Evolutionary conservation across 495 filamentous ascomycete species (phyloP), one percentile per base, ranked within the genome.

Genomic region (Penicillium cataractarum): DNA sequence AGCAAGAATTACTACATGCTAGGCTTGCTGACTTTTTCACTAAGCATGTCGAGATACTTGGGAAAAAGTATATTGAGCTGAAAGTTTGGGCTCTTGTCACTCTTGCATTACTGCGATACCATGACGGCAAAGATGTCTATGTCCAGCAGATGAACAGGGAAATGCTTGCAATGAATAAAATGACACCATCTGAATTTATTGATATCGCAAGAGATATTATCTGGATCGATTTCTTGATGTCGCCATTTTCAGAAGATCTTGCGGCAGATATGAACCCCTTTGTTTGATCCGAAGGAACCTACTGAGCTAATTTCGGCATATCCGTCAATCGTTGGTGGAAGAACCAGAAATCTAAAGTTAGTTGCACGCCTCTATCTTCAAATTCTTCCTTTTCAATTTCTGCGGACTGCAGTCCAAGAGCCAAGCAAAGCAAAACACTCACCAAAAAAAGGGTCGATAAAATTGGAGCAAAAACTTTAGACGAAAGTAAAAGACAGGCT

Each of bases 161-260:
- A 37, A 55, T 55, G 52, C 6, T 6, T 37, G 19, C 52, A 55
- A 55, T 39, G 52, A 33, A 55, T 12, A 40, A 21, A 37, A n/a
- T 19, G 19, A 21, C 52, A 8, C 52, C 52, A n/a, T 35, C 17
- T 33, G 52, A 37, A 17, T 8, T 55, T 3, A 19, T 19, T 55
- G 52, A 55, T 4, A 55, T 55, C 39, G 52, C 52, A 19, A 55
- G 33, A 37, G 52, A 55, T 55, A 55, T 55, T 39, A 24, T 55
- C 52, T 55, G 52, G 52, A 55, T 55, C 52, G 52, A 55, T 33
- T 22, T 55, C 19, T 22, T 55, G 52, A 55, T 55, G 52, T 55
- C 52, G 37, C 52, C 52, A 37, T 55, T 55, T 55, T 17, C 52
- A 55, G 52, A 55, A 6, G 31, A 55, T 17, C 33, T 55, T 4